Conservation (phyloP, 202 grass and related monocot species). For the Bolboschoenoplectus hybrid region DNA sequence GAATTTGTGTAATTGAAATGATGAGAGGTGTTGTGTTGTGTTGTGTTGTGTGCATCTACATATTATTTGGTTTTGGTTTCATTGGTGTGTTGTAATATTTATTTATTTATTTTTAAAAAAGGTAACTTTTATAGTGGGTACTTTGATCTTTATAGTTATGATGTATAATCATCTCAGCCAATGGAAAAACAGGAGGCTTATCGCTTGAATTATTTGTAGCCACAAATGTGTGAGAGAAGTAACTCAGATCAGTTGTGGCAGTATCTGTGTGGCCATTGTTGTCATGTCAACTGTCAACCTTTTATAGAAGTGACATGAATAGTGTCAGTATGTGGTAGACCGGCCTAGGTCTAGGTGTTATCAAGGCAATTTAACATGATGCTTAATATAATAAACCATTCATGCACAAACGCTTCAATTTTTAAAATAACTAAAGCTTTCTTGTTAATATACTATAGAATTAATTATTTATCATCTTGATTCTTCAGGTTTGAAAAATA, state of each 20-base stretch:
- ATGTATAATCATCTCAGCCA: conserved; percentile 27
- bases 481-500: too few species aligned
- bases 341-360: too few species aligned
- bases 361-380: too few species aligned
- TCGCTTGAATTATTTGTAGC: conserved; percentile 32
- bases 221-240: neutral
- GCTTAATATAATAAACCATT: too few species aligned
- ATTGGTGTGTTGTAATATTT: neutral
- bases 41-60: conserved; percentile 12
- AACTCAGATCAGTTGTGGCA: neutral
- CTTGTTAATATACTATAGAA: too few species aligned
- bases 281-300: neutral
- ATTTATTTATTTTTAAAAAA: conserved; percentile 2
- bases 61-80: conserved; percentile 19
- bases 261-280: too few species aligned
- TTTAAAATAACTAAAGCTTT: too few species aligned
- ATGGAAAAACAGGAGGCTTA: conserved; percentile 23
- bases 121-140: neutral
- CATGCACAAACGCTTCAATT: too few species aligned
- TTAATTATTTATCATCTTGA: too few species aligned
- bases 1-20: conserved; percentile 26
- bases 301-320: neutral
- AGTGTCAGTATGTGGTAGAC: neutral
- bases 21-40: neutral
- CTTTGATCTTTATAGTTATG: conserved; percentile 1